A percentile compares a stretch with the other conserved stretches of the same genome.
These are phyloP conservation scores for Bisporella sp. DNA, from an alignment of 2,329 filamentous ascomycete species.

Conservation along the genomic window DNA sequence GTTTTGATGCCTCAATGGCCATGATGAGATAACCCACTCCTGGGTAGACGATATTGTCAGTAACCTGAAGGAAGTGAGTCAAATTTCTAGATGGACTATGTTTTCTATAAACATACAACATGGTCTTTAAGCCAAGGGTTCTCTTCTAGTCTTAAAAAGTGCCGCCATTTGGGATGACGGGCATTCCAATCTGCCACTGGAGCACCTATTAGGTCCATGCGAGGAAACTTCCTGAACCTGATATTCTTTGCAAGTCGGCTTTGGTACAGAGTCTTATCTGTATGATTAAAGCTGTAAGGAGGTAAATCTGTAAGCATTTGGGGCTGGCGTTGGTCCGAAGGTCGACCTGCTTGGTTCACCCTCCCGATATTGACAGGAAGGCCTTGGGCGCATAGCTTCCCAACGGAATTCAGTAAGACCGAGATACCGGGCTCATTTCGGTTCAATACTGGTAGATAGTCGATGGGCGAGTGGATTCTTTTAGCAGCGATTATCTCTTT, in stretches of 20 bases:
- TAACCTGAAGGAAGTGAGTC: background rate
- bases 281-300: constrained; percentile 1
- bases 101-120: background rate
- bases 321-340: background rate
- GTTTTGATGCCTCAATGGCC: constrained; percentile 2
- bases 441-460: background rate
- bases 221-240: background rate
- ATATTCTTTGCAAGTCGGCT: background rate
- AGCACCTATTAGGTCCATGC: background rate
- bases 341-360: background rate
- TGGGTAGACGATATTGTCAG: constrained; percentile 1
- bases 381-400: background rate
- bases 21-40: constrained; percentile 1
- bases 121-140: background rate
- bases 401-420: background rate
- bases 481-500: background rate
- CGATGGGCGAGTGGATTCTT: background rate
- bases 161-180: background rate
- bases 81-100: background rate
- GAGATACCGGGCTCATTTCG: background rate
- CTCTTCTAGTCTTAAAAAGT: background rate
- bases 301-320: background rate
- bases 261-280: background rate
- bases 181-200: background rate
- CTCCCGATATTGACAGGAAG: background rate